A percentile compares a stretch with the other conserved stretches of the same genome.
These are phyloP conservation scores for Magnolia kwangsiensis DNA, from an alignment of 164 flowering plant genomes.

Conservation along the genomic window DNA sequence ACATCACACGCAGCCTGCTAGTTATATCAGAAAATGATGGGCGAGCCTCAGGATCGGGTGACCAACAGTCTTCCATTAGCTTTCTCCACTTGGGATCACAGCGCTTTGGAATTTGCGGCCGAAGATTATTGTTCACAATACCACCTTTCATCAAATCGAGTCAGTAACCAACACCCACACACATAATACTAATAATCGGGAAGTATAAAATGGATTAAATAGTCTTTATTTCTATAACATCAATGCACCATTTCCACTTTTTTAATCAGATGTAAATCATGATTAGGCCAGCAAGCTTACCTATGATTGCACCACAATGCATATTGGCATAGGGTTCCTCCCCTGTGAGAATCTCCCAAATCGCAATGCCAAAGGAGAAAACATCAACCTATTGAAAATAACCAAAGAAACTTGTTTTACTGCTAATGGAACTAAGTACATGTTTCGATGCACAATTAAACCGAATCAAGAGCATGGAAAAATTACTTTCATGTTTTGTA, in stretches of 20 bases:
- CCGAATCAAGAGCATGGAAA: neutral
- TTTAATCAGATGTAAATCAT: neutral
- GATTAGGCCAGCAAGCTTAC: slow-evolving; percentile 28
- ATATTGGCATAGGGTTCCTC: slow-evolving; percentile 87
- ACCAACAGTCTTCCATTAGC: slow-evolving; percentile 87
- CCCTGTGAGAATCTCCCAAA: slow-evolving; percentile 90
- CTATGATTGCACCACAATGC: slow-evolving; percentile 92
- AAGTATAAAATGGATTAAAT: neutral
- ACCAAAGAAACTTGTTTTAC: neutral
- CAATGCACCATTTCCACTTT: neutral
- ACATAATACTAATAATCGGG: neutral
- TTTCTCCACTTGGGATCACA: slow-evolving; percentile 75
- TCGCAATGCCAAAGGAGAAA: slow-evolving; percentile 78
- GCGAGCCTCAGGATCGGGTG: slow-evolving; percentile 57
- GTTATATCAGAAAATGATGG: slow-evolving; percentile 80
- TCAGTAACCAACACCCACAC: neutral
- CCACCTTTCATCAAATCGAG: slow-evolving; percentile 45
- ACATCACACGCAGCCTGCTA: slow-evolving; percentile 52
- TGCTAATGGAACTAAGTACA: neutral
- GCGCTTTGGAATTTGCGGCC: slow-evolving; percentile 64
- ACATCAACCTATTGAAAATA: slow-evolving; percentile 70
- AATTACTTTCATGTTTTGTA: neutral
- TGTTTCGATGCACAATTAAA: neutral
- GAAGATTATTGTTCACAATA: slow-evolving; percentile 64
- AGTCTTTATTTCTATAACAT: neutral